A percentile compares a stretch with the other conserved stretches of the same genome.
Conservation (phyloP, 306 rosid genomes). For the Mucuna pruriens region DNA sequence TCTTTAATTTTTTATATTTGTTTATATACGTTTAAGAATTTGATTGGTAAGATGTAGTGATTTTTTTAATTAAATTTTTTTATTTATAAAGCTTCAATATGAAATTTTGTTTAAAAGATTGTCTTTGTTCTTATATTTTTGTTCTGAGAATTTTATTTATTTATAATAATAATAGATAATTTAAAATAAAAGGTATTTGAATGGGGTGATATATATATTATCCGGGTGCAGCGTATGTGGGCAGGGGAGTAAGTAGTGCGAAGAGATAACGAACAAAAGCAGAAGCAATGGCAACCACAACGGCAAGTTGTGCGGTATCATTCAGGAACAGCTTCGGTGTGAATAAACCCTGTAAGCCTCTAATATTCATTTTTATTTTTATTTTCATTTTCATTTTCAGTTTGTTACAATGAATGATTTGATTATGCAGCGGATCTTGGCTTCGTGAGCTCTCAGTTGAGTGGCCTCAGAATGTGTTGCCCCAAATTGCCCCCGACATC, state of each 20-base stretch:
- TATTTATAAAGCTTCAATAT: no score
- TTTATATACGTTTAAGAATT: no score
- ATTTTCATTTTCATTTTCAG: background rate
- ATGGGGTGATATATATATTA: no score
- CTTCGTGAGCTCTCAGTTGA: conserved; percentile 67
- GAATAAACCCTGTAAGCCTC: background rate
- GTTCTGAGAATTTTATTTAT: no score
- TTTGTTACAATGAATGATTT: no score
- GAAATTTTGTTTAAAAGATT: no score
- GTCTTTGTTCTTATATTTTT: no score
- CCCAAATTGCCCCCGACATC: conserved; percentile 32
- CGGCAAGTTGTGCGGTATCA: conserved; percentile 15
- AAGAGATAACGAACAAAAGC: background rate
- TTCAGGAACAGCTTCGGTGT: conserved; percentile 11
- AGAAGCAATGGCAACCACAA: background rate
- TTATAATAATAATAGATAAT: no score
- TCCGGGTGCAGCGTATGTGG: background rate
- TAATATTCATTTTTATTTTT: background rate
- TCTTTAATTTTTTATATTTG: no score
- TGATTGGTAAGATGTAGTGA: no score
- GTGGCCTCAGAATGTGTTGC: conserved; percentile 69
- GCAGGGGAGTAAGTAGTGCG: background rate
- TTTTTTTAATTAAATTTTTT: no score
- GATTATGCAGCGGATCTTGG: conserved; percentile 66
- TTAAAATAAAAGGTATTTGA: no score